Evolutionary conservation across 2,329 filamentous ascomycete genomes (phyloP), one percentile per base, ranked within the genome.

Genomic region (Lasiodiplodia sp.): DNA sequence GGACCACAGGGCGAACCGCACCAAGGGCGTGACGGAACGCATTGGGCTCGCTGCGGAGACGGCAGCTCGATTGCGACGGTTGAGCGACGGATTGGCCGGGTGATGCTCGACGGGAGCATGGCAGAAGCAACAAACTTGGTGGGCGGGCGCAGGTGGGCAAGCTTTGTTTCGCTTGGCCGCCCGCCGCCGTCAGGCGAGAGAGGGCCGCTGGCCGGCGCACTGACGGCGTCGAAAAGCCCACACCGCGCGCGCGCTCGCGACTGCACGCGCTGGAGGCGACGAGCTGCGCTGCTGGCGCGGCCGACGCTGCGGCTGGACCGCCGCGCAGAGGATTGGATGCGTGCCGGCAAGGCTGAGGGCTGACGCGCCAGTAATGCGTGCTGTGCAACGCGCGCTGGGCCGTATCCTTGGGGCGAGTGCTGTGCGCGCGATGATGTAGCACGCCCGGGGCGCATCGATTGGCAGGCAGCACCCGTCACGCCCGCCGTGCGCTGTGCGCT

Each of bases 401-500:
- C 38, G 21, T 37, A 40, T 21, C 25, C 28, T 25, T 25, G 37
- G n/a, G 25, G 14, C 21, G 60, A 31, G 11, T 23, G 44, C 47
- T 38, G 47, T 52, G 60, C 60, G 60, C 60, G 60, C 60, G 60
- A 64, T 64, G 60, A 64, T 64, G 47, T 64, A 64, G 60, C 44
- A 52, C 44, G 60, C 44, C 18, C n/a, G 44, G 18, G n/a, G 47
- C 60, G 47, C 60, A 38, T n/a, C 18, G 60, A 64, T 64, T 64
- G 60, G 60, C 44, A 52, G 60, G 44, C 60, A 52, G 58, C 60
- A 21, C 44, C 51, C 60, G 60, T 51, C 47, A 38, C 44, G 60
- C 34, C 21, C n/a, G 12, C 44, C 7, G 60, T 23, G 47, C 60
- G 37, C n/a, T 23, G 56, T 40, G 55, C 55, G 14, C 23, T n/a